A percentile compares a stretch with the other conserved stretches of the same genome.
These are phyloP conservation scores for Quercus robur DNA, from an alignment of 306 rosid genomes.

Conservation along the genomic window DNA sequence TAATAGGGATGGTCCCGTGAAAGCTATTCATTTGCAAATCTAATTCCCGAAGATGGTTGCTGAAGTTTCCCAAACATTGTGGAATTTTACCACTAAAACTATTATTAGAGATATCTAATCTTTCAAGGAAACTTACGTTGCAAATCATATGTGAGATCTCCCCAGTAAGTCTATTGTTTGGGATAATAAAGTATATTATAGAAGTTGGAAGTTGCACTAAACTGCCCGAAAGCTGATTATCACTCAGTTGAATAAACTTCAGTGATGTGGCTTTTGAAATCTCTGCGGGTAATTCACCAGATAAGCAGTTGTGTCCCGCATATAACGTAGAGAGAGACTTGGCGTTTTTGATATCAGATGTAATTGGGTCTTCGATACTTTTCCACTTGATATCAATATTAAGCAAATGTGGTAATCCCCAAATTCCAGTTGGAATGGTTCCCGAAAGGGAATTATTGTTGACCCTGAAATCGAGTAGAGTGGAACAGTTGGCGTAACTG, in stretches of 20 bases:
- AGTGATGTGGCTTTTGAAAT: constrained; percentile 53
- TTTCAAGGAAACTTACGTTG: not conserved
- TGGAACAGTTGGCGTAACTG: constrained; percentile 45
- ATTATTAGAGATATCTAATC: constrained; percentile 11
- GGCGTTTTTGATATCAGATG: constrained; percentile 52
- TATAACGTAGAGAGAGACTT: constrained; percentile 37
- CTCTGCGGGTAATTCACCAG: constrained; percentile 59
- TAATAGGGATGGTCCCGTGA: constrained; percentile 15
- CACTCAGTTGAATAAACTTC: constrained; percentile 42
- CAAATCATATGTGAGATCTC: constrained; percentile 12
- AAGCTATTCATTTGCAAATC: constrained; percentile 32
- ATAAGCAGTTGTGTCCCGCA: constrained; percentile 42
- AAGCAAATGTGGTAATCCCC: constrained; percentile 63
- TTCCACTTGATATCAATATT: constrained; percentile 61
- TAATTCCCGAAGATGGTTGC: not conserved
- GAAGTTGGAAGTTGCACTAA: no score
- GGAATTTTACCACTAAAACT: constrained; percentile 18
- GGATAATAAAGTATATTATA: no score
- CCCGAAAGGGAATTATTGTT: constrained; percentile 73
- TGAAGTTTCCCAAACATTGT: constrained; percentile 8
- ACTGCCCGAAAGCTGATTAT: constrained; percentile 51
- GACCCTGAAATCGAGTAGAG: constrained; percentile 56
- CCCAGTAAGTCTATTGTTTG: not conserved
- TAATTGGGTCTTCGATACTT: constrained; percentile 54
- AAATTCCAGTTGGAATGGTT: constrained; percentile 49